A percentile compares a stretch with the other conserved stretches of the same genome.
These are phyloP conservation scores for Teunomyces atbi DNA, from an alignment of 805 yeast genomes.

Conservation along the genomic window DNA sequence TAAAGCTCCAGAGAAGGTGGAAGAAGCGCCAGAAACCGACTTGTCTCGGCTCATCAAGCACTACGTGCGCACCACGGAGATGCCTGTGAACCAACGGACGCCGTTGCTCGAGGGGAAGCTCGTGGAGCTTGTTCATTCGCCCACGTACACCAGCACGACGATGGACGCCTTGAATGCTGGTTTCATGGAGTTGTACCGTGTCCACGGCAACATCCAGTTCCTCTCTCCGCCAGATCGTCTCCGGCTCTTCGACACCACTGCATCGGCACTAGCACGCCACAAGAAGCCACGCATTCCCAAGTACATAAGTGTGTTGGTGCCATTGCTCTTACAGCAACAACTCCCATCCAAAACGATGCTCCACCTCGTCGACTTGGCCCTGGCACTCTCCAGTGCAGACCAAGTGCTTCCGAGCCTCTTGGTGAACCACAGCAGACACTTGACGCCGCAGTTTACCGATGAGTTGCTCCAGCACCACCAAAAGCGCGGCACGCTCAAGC, in stretches of 20 bases:
- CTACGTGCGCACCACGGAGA: conserved; percentile 26
- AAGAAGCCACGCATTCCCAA: conserved; percentile 21
- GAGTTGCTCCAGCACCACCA: conserved; percentile 14
- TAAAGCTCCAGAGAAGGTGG: background rate
- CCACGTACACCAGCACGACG: conserved; percentile 9
- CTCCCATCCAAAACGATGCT: conserved; percentile 22
- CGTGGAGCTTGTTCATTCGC: conserved; percentile 13
- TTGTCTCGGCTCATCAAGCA: conserved; percentile 20
- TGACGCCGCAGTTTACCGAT: conserved; percentile 16
- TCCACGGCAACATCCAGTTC: conserved; percentile 10
- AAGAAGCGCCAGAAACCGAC: background rate
- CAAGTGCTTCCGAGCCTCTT: conserved; percentile 12
- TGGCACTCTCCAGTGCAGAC: conserved; percentile 11
- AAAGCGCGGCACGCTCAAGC: conserved; percentile 8
- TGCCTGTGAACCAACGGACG: conserved; percentile 18
- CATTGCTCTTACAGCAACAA: conserved; percentile 13
- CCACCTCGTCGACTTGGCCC: conserved; percentile 27
- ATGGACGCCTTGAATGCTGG: conserved; percentile 21
- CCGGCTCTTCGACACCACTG: conserved; percentile 18
- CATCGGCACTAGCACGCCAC: conserved; percentile 7
- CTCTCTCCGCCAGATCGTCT: conserved; percentile 10
- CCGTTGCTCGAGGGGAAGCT: conserved; percentile 20
- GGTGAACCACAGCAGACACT: conserved; percentile 7
- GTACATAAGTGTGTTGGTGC: conserved; percentile 26
- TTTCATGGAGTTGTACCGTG: conserved; percentile 16